phyloP scores from a whole-genome alignment of 345 rosid species.

The Eutrema japonicum region DNA sequence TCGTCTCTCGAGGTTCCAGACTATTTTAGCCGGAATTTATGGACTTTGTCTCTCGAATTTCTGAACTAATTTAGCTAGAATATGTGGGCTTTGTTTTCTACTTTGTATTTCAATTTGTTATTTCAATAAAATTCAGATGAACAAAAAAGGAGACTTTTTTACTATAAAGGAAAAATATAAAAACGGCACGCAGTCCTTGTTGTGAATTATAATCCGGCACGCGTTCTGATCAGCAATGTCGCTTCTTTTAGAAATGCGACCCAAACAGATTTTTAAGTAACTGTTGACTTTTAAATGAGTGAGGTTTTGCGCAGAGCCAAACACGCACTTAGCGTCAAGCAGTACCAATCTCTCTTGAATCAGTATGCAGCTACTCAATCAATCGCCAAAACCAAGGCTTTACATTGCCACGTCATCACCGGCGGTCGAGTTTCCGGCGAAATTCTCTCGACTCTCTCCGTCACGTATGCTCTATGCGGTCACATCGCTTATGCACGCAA shows the following conservation, averaged over 20 bases:
- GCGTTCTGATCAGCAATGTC: background rate
- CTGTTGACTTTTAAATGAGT: constrained; percentile 10
- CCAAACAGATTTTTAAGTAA: no score
- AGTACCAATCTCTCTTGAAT: constrained; percentile 51
- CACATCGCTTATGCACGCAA: constrained; percentile 43
- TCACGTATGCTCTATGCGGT: constrained; percentile 31
- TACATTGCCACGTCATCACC: constrained; percentile 55
- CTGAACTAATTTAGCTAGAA: no score
- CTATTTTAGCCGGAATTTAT: no score
- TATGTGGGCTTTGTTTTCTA: no score
- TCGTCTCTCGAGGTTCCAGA: no score
- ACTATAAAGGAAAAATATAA: background rate
- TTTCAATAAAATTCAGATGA: no score
- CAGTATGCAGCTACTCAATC: constrained; percentile 50
- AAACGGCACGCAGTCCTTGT: constrained; percentile 4
- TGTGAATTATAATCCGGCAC: background rate
- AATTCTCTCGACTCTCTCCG: constrained; percentile 42
- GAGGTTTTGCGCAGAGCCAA: constrained; percentile 36
- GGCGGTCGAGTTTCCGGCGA: constrained; percentile 43
- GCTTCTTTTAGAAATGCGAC: constrained; percentile 16
- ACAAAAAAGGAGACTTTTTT: no score
- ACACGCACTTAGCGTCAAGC: constrained; percentile 36
- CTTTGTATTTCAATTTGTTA: no score
- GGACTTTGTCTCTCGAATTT: no score
- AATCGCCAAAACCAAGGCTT: constrained; percentile 48